These are phyloP conservation scores for Amylostereum chailletii DNA, from an alignment of 1,284 basidiomycete species.

Conservation along the genomic window DNA sequence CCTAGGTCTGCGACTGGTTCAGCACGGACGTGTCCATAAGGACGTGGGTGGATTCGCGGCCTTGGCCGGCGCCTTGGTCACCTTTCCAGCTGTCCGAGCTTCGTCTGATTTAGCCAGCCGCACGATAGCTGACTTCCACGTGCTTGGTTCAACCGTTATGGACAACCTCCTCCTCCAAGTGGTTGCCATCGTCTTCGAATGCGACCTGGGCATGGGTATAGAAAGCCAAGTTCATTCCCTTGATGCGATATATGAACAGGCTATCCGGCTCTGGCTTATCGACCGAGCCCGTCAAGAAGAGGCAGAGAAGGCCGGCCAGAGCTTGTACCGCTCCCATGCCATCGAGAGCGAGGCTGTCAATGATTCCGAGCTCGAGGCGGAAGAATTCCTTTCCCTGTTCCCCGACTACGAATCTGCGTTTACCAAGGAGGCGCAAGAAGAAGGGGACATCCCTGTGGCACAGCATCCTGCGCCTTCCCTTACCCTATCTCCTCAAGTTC, in stretches of 20 bases:
- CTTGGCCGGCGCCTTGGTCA: conserved; percentile 29
- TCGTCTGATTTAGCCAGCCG: conserved; percentile 21
- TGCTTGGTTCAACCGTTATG: conserved; percentile 10
- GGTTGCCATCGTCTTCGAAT: conserved; percentile 40
- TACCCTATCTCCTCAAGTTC: conserved; percentile 11
- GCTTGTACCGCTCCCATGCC: conserved; percentile 72
- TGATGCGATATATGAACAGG: conserved; percentile 59
- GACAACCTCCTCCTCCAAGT: conserved; percentile 41
- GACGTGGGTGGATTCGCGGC: conserved; percentile 7
- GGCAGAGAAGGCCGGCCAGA: conserved; percentile 55
- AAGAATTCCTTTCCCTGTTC: conserved; percentile 78
- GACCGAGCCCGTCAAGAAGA: conserved; percentile 70
- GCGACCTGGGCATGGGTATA: conserved; percentile 24
- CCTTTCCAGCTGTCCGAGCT: conserved; percentile 44
- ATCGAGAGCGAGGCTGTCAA: conserved; percentile 50
- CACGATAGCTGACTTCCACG: not conserved
- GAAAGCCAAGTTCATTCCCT: conserved; percentile 25
- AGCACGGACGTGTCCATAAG: conserved; percentile 18
- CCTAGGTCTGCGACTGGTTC: conserved; percentile 65
- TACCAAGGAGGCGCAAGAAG: conserved; percentile 16
- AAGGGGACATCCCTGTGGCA: not conserved
- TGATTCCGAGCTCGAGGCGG: conserved; percentile 74
- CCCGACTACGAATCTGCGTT: conserved; percentile 73
- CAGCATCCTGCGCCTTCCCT: conserved; percentile 1
- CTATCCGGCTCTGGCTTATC: conserved; percentile 75